Percentiles rank a stretch among this genome's conserved stretches.
phyloP scores from a whole-genome alignment of 1,284 basidiomycete species.

The Trichosporon inkin region DNA sequence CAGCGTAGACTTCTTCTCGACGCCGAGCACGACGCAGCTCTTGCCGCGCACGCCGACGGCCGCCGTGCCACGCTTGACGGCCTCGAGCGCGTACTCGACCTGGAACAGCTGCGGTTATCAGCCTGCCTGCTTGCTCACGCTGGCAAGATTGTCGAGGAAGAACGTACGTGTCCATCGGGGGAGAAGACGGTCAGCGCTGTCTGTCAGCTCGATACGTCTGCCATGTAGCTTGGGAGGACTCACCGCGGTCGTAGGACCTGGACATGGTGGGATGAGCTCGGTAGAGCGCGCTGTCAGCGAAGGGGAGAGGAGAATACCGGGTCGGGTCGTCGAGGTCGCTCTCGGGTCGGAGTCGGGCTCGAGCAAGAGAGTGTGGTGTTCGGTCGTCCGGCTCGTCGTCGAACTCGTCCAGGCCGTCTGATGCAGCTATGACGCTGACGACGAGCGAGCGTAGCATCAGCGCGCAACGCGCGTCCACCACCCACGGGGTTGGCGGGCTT shows the following conservation, averaged over 20 bases:
- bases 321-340: neutral
- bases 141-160: constrained; percentile 3
- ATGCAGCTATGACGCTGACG: constrained; percentile 11
- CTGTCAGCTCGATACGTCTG: neutral
- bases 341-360: neutral
- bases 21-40: constrained; percentile 91
- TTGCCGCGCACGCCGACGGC: constrained; percentile 95
- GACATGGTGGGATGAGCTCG: constrained; percentile 39
- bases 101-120: constrained; percentile 46
- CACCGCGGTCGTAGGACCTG: constrained; percentile 51
- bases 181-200: constrained; percentile 80
- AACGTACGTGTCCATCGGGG: constrained; percentile 74
- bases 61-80: constrained; percentile 94
- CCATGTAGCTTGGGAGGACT: constrained; percentile 15
- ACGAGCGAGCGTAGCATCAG: neutral
- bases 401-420: neutral
- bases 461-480: constrained; percentile 6
- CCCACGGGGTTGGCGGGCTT: neutral
- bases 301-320: neutral
- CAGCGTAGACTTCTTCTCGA: constrained; percentile 97
- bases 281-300: neutral
- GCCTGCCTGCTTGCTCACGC: neutral
- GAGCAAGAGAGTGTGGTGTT: neutral
- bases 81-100: constrained; percentile 97
- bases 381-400: neutral